A percentile compares a stretch with the other conserved stretches of the same genome.
These are phyloP conservation scores for Cicer judaicum DNA, from an alignment of 306 rosid genomes.

Conservation along the genomic window DNA sequence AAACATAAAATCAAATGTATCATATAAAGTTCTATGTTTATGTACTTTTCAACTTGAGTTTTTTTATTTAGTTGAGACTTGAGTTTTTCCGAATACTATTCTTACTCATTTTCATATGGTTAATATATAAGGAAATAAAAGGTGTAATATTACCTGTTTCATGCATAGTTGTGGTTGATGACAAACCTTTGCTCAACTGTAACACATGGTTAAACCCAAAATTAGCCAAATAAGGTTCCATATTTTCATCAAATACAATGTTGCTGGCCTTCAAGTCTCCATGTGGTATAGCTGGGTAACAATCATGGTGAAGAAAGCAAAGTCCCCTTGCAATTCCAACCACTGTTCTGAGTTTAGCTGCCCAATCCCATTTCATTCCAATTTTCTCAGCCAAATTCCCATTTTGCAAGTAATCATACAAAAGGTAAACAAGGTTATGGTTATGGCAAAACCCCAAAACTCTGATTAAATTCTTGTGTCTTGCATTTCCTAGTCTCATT, in stretches of 20 bases:
- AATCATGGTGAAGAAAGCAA: slow-evolving; percentile 86
- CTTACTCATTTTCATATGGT: neutral
- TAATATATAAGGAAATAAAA: no score
- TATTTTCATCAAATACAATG: slow-evolving; percentile 82
- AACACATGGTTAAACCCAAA: slow-evolving; percentile 73
- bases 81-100: no score
- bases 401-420: slow-evolving; percentile 80
- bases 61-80: no score
- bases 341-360: slow-evolving; percentile 66
- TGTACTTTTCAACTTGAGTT: no score
- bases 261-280: slow-evolving; percentile 84
- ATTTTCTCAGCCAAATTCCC: slow-evolving; percentile 82
- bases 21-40: slow-evolving; percentile 8
- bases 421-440: slow-evolving; percentile 72
- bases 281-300: slow-evolving; percentile 82
- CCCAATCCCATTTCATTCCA: slow-evolving; percentile 69
- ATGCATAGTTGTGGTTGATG: slow-evolving; percentile 48
- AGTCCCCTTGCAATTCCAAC: slow-evolving; percentile 80
- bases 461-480: slow-evolving; percentile 76
- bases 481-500: slow-evolving; percentile 65
- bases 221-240: slow-evolving; percentile 87
- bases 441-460: slow-evolving; percentile 78
- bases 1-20: slow-evolving; percentile 15
- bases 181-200: slow-evolving; percentile 57
- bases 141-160: slow-evolving; percentile 59